Conservation (phyloP, 805 yeast species). For the Saccharomyces paradoxus region DNA sequence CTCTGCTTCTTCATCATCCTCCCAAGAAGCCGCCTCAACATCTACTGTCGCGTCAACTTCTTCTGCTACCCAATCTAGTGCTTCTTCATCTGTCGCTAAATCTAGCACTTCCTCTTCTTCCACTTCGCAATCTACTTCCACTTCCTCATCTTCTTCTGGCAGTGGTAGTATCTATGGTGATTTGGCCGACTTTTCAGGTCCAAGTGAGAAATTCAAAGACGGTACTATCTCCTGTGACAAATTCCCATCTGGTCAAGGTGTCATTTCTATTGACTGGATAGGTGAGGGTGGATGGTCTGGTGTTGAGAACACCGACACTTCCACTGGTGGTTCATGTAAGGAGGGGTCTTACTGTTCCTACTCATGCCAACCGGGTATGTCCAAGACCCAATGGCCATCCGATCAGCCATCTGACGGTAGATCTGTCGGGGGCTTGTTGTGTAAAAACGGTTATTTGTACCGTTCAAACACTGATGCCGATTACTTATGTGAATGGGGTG, state of each 20-base stretch:
- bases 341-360: conserved; percentile 96
- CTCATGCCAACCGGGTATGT: conserved; percentile 98
- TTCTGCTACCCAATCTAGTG: conserved; percentile 16
- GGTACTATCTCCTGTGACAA: conserved; percentile 60
- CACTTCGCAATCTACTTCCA: conserved; percentile 15
- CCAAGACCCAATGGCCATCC: conserved; percentile 97
- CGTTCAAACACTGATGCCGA: conserved; percentile 62
- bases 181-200: conserved; percentile 47
- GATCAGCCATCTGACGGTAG: conserved; percentile 84
- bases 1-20: conserved; percentile 17
- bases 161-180: conserved; percentile 46
- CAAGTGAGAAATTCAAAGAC: conserved; percentile 55
- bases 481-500: conserved; percentile 88
- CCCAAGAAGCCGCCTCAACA: conserved; percentile 21
- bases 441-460: conserved; percentile 81
- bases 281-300: conserved; percentile 45
- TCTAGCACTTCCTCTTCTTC: conserved; percentile 11
- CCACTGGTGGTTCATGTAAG: conserved; percentile 59
- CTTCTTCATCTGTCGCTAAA: conserved; percentile 13
- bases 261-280: conserved; percentile 51
- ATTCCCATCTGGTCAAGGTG: conserved; percentile 74
- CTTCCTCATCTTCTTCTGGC: conserved; percentile 30
- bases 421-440: conserved; percentile 87
- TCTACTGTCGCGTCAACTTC: conserved; percentile 32
- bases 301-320: conserved; percentile 37